Evolutionary conservation across 208 protist species (phyloP), one percentile per base, ranked within the genome.

Genomic region (Trypanosoma lewisi): DNA sequence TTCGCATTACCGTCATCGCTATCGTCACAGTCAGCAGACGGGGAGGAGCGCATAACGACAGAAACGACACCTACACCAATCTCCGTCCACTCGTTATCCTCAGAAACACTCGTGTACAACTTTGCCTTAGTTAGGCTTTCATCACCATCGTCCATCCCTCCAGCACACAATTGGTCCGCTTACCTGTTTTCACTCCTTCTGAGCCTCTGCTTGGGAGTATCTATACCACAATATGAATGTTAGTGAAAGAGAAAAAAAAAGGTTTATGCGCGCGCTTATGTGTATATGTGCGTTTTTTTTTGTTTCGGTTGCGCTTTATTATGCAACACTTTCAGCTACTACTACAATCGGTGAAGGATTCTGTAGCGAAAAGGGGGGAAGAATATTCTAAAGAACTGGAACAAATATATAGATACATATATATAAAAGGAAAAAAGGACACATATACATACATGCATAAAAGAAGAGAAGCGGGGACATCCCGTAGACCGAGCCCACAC

Each of bases 111-210:
- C n/a, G 79, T 75, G 77, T 87, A 91, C 42, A 94, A 74, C 50
- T 83, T 86, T 19, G 83, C 87, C 64, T 91, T 91, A 4, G 87
- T 91, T 21, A 88, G 70, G 30, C 75, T 69, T 1, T 77, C 77
- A 30, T 28, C 50, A 5, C 41, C 65, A 34, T 63, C 57, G 16
- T 66, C 51, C 31, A 59, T 60, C 67, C 68, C 63, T 67, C 64
- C 4, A 23, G n/a, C n/a, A 1, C 42, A 25, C 42, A 7, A 8
- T 31, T 12, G 28, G 25, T 30, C 23, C 2, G 34, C 27, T 9
- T 58, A 34, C 11, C 4, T n/a, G 30, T 0, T 54, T 17, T 34
- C 21, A 4, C 36, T 54, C 3, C 31, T 28, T 36, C 27, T n/a
- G 49, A 6, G 49, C 8, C 31, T 36, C 19, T 54, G 49, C 0